Evolutionary conservation across 805 yeast genomes (phyloP).

Genomic region (Kuraishia hungarica): DNA sequence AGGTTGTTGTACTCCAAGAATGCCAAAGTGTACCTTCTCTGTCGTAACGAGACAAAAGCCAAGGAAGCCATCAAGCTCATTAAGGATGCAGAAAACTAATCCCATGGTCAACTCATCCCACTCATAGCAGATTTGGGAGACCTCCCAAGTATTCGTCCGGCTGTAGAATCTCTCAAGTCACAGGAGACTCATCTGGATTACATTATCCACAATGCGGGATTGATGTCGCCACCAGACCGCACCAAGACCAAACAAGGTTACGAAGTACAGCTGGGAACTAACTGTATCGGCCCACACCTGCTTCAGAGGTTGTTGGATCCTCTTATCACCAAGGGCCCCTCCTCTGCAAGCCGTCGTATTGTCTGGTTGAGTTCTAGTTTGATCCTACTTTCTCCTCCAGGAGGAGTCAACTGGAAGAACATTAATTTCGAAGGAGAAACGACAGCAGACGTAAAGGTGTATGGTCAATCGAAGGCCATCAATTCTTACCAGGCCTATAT

Average conservation of each 20-base stretch:
- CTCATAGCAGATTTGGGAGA: conserved; percentile 30
- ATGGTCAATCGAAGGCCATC: conserved; percentile 26
- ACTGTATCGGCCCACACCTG: conserved; percentile 35
- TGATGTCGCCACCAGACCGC: conserved; percentile 29
- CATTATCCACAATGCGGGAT: conserved; percentile 36
- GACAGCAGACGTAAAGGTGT: not conserved
- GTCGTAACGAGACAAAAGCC: conserved; percentile 26
- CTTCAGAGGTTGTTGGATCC: conserved; percentile 31
- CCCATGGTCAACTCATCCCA: conserved; percentile 11
- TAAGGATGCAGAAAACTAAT: conserved; percentile 8
- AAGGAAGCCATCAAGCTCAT: conserved; percentile 20
- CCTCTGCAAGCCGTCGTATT: conserved; percentile 31
- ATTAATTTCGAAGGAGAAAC: not conserved
- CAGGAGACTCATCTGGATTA: conserved; percentile 23
- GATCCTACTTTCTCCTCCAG: conserved; percentile 14
- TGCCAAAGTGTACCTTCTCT: conserved; percentile 28
- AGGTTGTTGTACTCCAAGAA: conserved; percentile 20
- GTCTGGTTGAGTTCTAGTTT: conserved; percentile 28
- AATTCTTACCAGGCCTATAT: conserved; percentile 24
- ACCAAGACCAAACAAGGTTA: conserved; percentile 32
- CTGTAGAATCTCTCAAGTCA: conserved; percentile 18
- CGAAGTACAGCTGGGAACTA: conserved; percentile 38
- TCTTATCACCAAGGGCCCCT: conserved; percentile 24
- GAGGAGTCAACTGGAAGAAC: conserved; percentile 4
- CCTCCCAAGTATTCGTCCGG: conserved; percentile 30